Base-by-base conservation (phyloP, 2,329 filamentous ascomycete species). In the Beauveria caledonica region DNA sequence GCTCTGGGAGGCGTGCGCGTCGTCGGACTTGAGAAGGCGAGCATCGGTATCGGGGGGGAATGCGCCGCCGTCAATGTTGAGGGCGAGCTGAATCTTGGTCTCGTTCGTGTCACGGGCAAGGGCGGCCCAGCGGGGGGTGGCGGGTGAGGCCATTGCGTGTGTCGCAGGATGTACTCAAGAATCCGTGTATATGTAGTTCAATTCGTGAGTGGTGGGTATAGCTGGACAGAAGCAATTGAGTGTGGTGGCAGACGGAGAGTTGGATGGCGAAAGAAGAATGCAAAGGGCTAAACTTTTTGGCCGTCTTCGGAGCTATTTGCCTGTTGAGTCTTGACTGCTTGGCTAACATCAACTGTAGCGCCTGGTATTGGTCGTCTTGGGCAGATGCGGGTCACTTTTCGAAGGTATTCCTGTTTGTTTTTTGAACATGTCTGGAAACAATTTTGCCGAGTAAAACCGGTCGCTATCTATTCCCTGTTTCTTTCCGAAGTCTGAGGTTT, bases 71-170 rank as follows among this genome's bases (percentile, higher is more conserved):
- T 99, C 94, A 63, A 99, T 84, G 77, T 94, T 96, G 68, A 99
- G 82, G 44, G 90, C 90, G 64, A 97, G 82, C 72, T 94, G 87
- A 74, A 99, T 96, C 73, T 95, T 96, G 72, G 94, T 99, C 80
- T 99, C 94, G 78, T 97, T 97, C 70, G 94, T 99, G 76, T 93
- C 88, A 73, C 94, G 91, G 65, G 88, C 86, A 68, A 97, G 78
- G 59, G 87, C 84, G 55, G 90, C 86, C 74, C 87, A 90, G 71
- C 93, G 89, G 48, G 75, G 70, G 58, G 15, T 39, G 51, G 33
- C 27, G 19, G 59, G 36, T 9, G 33, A 19, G 36, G 59, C 23
- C 59, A 61, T 61, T 51, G n/a, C 50, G 11, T 23, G 42, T 17
- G 42, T 23, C 40, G 27, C 23, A 23, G 15, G 11, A 11, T 44